phyloP scores from a whole-genome alignment of 371 early-diverging fungal species.

The Zopfochytrium polystomum region DNA sequence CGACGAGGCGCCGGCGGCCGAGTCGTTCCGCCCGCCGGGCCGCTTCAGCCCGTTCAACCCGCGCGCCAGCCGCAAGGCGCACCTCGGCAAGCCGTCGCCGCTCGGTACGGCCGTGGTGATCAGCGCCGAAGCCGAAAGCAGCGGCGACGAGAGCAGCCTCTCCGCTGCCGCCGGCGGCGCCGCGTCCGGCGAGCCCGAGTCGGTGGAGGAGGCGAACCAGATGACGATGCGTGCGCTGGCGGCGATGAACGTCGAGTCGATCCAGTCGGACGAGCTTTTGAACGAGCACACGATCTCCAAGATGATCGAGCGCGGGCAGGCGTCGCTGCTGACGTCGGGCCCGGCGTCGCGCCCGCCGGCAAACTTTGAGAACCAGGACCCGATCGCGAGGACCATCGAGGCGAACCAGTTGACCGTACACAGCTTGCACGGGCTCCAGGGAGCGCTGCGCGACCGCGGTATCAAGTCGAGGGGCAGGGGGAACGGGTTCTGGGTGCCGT shows the following conservation, averaged over 20 bases:
- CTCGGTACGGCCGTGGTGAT: conserved; percentile 37
- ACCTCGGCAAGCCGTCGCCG: conserved; percentile 29
- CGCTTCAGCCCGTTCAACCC: too few species aligned
- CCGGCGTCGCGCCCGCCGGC: conserved; percentile 35
- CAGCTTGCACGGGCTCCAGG: conserved; percentile 50
- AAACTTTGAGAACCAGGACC: conserved; percentile 54
- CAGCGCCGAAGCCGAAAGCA: conserved; percentile 22
- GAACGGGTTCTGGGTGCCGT: conserved; percentile 19
- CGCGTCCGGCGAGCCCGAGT: too few species aligned
- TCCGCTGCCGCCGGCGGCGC: conserved; percentile 1
- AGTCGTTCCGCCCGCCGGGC: conserved; percentile 12
- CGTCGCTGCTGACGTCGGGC: conserved; percentile 52
- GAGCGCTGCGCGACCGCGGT: conserved; percentile 22
- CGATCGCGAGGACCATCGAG: conserved; percentile 60
- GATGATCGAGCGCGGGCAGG: conserved; percentile 63
- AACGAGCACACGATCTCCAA: conserved; percentile 66
- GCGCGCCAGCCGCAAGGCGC: conserved; percentile 9
- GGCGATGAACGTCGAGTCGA: conserved; percentile 30
- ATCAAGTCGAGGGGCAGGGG: conserved; percentile 22
- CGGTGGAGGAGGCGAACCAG: conserved; percentile 29
- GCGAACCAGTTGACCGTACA: conserved; percentile 69
- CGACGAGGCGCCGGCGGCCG: neutral
- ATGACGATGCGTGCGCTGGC: conserved; percentile 44
- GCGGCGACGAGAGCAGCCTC: conserved; percentile 1
- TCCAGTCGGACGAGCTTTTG: conserved; percentile 43